Percentiles rank a stretch among this genome's conserved stretches.
These are phyloP conservation scores for Trichoderma polysporum DNA, from an alignment of 2,329 filamentous ascomycete species.

Conservation along the genomic window DNA sequence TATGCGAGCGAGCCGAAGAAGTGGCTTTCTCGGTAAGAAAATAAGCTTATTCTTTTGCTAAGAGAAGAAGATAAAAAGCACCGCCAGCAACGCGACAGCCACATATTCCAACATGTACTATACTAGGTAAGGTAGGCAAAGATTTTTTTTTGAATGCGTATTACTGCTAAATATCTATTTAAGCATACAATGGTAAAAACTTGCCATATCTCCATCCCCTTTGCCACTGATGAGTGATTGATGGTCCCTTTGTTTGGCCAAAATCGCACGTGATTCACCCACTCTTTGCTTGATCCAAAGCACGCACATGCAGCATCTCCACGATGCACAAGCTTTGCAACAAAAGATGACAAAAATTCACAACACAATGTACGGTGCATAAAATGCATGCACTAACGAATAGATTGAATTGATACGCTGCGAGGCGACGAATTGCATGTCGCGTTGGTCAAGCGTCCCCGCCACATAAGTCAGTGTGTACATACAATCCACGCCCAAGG, in stretches of 20 bases:
- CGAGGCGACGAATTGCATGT: background rate
- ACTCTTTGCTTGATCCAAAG: too few relatives aligned
- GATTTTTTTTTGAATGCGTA: too few relatives aligned
- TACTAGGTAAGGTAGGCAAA: too few relatives aligned
- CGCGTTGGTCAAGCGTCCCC: background rate
- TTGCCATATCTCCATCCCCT: background rate
- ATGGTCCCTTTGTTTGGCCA: background rate
- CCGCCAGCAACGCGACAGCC: too few relatives aligned
- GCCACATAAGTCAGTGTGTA: background rate
- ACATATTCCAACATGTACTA: too few relatives aligned
- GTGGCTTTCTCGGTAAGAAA: background rate
- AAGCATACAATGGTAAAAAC: too few relatives aligned
- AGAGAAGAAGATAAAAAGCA: background rate
- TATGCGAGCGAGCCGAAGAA: too few relatives aligned
- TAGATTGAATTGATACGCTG: background rate
- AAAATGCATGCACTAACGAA: background rate
- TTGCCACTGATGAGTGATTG: background rate
- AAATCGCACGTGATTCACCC: background rate
- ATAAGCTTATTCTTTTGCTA: background rate
- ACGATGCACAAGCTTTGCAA: background rate
- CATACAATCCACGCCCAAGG: conserved; percentile 1
- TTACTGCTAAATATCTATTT: too few relatives aligned
- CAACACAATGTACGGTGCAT: background rate
- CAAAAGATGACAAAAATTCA: background rate
- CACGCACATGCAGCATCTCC: background rate